Evolutionary conservation across 202 grass and related monocot genomes (phyloP), one percentile per base, ranked within the genome.

Genomic region (Alloteropsis angusta): DNA sequence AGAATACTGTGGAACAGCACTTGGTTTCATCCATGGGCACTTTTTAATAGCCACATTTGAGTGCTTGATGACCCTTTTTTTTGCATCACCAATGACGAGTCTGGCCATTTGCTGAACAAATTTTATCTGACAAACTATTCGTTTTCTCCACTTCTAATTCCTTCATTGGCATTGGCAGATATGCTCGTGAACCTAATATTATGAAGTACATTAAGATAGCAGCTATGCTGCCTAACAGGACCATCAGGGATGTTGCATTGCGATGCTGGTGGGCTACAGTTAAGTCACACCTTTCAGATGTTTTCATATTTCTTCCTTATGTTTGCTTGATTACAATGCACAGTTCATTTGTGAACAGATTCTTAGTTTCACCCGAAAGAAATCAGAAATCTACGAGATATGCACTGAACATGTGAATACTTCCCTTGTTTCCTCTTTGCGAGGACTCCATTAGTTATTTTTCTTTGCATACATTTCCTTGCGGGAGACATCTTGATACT

Each of bases 131-230:
- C 49, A 82, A 77, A 36, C 18, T 38, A 22, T 25, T 7, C 3
- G 7, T 66, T 59, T 80, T 17, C 43, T 75, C 23, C 1, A 12
- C n/a, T 70, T n/a, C 21, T 68, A 72, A 78, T 82, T 74, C 25
- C 57, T 76, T 50, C 53, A 37, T 55, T 73, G 54, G 17, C 44
- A 73, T 48, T 85, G 66, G 78, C 78, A 99, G 96, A 75, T 87
- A 89, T 71, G 82, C 79, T 62, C 79, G 87, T 30, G 88, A 96
- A 75, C 80, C 85, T 56, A 94, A 75, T 72, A 93, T 99, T 65
- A 93, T 93, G 83, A 99, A 56, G 86, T 96, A 99, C 74, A 78
- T 87, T 73, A 99, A 99, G 76, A 91, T 99, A 89, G 92, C 96
- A 13, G 84, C 92, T 75, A 93, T 89, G 88, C 86, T 99, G 67